Conservation (phyloP, 2,329 filamentous ascomycete genomes). For the Xylaria sp. region DNA sequence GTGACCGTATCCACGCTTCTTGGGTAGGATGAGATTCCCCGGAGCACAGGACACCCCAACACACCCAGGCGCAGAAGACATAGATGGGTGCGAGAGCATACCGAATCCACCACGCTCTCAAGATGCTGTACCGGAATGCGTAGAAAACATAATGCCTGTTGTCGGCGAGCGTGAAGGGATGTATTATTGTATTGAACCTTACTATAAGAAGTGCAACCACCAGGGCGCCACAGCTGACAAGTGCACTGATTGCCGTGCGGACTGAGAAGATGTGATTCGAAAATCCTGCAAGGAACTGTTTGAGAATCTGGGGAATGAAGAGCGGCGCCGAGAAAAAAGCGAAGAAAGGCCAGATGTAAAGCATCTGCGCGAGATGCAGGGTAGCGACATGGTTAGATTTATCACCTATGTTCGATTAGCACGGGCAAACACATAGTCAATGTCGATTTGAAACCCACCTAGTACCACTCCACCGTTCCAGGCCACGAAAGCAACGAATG, state of each 20-base stretch:
- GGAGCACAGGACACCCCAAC: conserved; percentile 65
- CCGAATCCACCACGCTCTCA: conserved; percentile 65
- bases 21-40: conserved; percentile 14
- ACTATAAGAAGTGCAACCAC: conserved; percentile 57
- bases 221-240: conserved; percentile 46
- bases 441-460: conserved; percentile 54
- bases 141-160: conserved; percentile 99
- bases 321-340: conserved; percentile 88
- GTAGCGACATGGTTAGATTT: conserved; percentile 93
- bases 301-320: conserved; percentile 59
- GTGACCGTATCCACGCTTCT: conserved; percentile 22
- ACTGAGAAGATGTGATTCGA: not conserved
- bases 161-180: conserved; percentile 94
- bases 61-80: conserved; percentile 69
- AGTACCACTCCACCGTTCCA: conserved; percentile 95
- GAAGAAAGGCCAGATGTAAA: conserved; percentile 93
- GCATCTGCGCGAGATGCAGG: conserved; percentile 86
- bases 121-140: conserved; percentile 83
- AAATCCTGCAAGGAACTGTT: conserved; percentile 34
- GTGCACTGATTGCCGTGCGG: conserved; percentile 43
- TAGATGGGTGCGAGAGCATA: conserved; percentile 75
- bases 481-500: conserved; percentile 76
- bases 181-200: conserved; percentile 87
- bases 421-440: not conserved
- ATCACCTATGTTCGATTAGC: conserved; percentile 66